Base-by-base conservation (phyloP, 2,329 filamentous ascomycete species). In the Dryadomyces quercivorus region DNA sequence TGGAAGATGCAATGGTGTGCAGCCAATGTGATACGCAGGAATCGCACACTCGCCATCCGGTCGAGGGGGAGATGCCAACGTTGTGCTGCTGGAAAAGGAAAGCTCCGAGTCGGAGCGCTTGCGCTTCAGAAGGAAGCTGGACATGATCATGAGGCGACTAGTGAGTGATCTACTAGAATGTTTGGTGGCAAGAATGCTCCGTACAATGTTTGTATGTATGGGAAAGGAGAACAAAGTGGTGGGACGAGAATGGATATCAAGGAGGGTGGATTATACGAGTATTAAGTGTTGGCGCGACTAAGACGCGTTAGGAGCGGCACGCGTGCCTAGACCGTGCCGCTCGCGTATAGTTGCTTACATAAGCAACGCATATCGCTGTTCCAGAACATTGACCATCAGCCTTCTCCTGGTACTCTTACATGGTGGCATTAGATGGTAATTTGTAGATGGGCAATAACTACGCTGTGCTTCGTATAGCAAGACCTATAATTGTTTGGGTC, bases 71-170 rank as follows among this genome's bases (percentile, higher is more conserved):
- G 72, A 72, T 51, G 70, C 69, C 46, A 73, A 70, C 10, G 76
- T 66, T 7, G 69, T 61, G 51, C 65, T 67, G 51, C 71, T 73
- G 40, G 71, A 71, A 40, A 71, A 68, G 50, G 73, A 76, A 56
- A 81, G 69, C 63, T 81, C 78, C 21, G 77, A 78, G 54, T 76
- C 72, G 61, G 80, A 84, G 46, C 80, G 75, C 71, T 84, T 85
- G 67, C 81, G 80, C 65, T 84, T 85, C 63, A 81, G 69, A 26
- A 74, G 47, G 22, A 74, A 44, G 20, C 50, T 31, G 5, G 57
- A 65, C 76, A 80, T 81, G n/a, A 21, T 58, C 51, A 16, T 9
- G 8, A 26, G 21, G 9, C 40, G 44, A 2, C 36, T 18, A 22
- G 18, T n/a, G 13, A 2, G 16, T 44, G n/a, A 8, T 31, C 26